These are phyloP conservation scores for Corynascus novoguineensis DNA, from an alignment of 495 filamentous ascomycete species.

Conservation along the genomic window DNA sequence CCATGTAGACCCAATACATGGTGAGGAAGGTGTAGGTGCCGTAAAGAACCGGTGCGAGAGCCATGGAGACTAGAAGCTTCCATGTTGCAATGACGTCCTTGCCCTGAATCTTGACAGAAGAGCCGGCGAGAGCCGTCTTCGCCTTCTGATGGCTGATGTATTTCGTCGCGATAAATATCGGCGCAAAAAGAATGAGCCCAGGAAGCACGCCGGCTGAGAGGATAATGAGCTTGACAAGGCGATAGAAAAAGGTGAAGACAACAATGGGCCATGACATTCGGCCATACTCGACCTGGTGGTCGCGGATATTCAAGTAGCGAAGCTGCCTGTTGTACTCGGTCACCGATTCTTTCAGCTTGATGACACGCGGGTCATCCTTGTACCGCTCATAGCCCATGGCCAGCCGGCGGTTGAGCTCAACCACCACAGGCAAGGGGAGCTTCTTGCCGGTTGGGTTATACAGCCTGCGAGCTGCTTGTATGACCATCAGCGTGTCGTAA, in stretches of 20 bases:
- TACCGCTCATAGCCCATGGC: conserved; percentile 89
- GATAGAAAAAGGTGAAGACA: conserved; percentile 70
- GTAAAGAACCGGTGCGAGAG: conserved; percentile 81
- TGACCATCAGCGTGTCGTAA: conserved; percentile 96
- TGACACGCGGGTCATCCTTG: conserved; percentile 83
- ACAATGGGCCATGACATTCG: conserved; percentile 73
- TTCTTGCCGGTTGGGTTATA: conserved; percentile 95
- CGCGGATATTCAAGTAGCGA: conserved; percentile 75
- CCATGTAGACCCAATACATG: conserved; percentile 71
- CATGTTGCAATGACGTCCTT: conserved; percentile 96
- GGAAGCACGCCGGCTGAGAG: conserved; percentile 80
- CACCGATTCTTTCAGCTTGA: conserved; percentile 71
- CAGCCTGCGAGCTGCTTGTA: conserved; percentile 87
- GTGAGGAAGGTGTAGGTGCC: conserved; percentile 69
- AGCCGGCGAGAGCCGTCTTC: conserved; percentile 81
- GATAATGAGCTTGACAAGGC: conserved; percentile 66
- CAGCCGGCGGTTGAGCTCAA: conserved; percentile 91
- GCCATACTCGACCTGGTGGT: conserved; percentile 94
- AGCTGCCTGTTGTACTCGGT: conserved; percentile 85
- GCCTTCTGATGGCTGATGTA: conserved; percentile 88
- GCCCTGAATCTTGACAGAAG: conserved; percentile 89
- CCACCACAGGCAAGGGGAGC: conserved; percentile 85
- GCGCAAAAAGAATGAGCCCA: conserved; percentile 79
- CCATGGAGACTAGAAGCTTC: conserved; percentile 91
- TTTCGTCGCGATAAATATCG: conserved; percentile 87